Conservation (phyloP, 768 basidiomycete species). For the Amanita brunnescens region DNA sequence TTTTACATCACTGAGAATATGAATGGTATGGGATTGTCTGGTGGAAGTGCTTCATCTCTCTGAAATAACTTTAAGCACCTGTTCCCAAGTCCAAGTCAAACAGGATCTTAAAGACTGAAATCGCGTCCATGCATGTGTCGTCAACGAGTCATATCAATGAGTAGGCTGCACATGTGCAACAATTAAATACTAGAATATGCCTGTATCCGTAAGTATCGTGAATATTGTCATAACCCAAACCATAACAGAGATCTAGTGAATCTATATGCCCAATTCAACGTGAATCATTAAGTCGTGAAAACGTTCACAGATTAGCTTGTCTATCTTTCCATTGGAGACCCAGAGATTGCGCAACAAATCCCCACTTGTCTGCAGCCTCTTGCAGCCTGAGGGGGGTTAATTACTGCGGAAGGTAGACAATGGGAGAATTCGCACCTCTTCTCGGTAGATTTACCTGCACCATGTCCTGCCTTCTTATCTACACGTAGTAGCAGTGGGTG, state of each 20-base stretch:
- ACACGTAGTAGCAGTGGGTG: conserved; percentile 70
- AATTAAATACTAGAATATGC: not conserved
- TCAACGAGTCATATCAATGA: not conserved
- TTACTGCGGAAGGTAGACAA: not conserved
- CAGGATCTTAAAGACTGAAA: conserved; percentile 78
- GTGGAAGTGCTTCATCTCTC: not conserved
- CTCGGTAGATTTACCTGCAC: conserved; percentile 70
- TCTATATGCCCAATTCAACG: not conserved
- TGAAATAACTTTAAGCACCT: conserved; percentile 52
- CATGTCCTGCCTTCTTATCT: conserved; percentile 75
- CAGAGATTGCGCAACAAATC: conserved; percentile 62
- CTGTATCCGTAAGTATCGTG: not conserved
- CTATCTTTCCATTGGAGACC: conserved; percentile 35
- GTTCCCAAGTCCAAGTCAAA: conserved; percentile 82
- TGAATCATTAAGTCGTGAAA: not conserved
- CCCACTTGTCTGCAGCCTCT: conserved; percentile 71
- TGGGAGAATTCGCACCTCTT: conserved; percentile 37
- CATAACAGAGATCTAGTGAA: not conserved
- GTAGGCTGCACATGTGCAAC: not conserved
- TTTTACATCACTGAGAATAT: conserved; percentile 93
- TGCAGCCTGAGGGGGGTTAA: conserved; percentile 41
- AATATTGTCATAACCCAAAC: not conserved
- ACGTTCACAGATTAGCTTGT: conserved; percentile 11
- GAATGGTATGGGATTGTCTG: conserved; percentile 48
- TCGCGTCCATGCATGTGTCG: conserved; percentile 24